Evolutionary conservation across 352 stramenopile species (phyloP), one percentile per base, ranked within the genome.

Genomic region (Globisporangium acanthophoron): DNA sequence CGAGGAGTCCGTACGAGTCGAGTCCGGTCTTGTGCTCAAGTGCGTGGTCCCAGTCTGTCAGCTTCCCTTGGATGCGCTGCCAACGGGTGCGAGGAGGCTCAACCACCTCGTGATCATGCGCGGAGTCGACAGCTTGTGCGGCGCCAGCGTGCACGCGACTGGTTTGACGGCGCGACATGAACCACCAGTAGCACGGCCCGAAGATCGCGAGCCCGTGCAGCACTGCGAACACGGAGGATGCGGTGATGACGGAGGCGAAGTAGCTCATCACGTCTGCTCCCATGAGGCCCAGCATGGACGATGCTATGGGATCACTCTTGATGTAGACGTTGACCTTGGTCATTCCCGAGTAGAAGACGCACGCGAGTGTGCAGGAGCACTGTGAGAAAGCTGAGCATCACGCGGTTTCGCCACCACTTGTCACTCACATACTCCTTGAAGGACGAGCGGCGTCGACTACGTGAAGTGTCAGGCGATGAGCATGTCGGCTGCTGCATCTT

Each of bases 111-210:
- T 35, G 31, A 9, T 35, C 31, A 9, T 9, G 31, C 3, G 31
- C 31, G 8, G 31, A 35, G 8, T 7, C 31, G 31, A 7, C 8
- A 35, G 31, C 8, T 1, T 35, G 5, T 9, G 5, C 9, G 21
- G 11, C 3, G 0, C 21, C 11, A 20, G 18, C 18, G 11, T 6
- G 18, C 40, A 45, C 40, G 18, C 40, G 40, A 13, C 40, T 45
- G 13, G 18, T 16, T 45, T 3, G 15, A 5, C 47, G 27, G 5
- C 29, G 33, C 24, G 27, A 24, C 12, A 24, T 5, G 47, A 52
- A 43, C 50, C 33, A 65, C 5, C 20, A 65, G 49, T 40, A 54
- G 49, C 15, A 54, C 40, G 40, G 13, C 39, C 9, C 47, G 40
- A 29, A 29, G 27, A 58, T 31, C 16, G 39, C 27, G 5, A 50